These are phyloP conservation scores for Ottelia alismoides DNA, from an alignment of 106 monocot genomes.

Conservation along the genomic window DNA sequence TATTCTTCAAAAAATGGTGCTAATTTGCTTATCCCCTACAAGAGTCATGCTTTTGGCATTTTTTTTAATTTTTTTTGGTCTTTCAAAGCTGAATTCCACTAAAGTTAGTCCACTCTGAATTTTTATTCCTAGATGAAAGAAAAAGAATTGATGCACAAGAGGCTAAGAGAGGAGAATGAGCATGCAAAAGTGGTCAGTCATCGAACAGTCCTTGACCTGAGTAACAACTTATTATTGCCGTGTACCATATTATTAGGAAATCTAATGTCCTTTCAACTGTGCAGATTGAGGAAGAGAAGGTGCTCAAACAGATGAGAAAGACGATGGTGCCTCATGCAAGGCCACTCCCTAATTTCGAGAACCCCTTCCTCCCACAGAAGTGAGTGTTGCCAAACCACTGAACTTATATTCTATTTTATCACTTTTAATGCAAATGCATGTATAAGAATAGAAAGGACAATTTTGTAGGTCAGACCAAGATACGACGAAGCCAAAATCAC, in stretches of 20 bases:
- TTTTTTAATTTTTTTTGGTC: not conserved
- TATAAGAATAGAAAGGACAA: not conserved
- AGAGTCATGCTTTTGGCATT: too few species aligned
- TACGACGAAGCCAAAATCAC: slow-evolving; percentile 53
- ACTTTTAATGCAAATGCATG: not conserved
- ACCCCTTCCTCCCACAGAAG: slow-evolving; percentile 79
- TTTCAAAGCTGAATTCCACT: not conserved
- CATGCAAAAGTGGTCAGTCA: slow-evolving; percentile 40
- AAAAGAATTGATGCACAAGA: slow-evolving; percentile 64
- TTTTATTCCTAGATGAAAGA: slow-evolving; percentile 50
- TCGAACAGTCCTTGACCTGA: not conserved
- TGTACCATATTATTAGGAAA: not conserved
- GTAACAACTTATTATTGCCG: not conserved
- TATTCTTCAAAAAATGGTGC: not conserved
- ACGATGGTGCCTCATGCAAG: slow-evolving; percentile 85
- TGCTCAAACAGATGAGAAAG: slow-evolving; percentile 72
- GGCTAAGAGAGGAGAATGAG: slow-evolving; percentile 81
- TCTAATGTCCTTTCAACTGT: not conserved
- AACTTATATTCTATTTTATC: not conserved
- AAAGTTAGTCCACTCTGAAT: too few species aligned
- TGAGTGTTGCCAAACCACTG: slow-evolving; percentile 9
- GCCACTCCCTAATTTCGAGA: slow-evolving; percentile 60
- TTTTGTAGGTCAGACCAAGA: slow-evolving; percentile 36
- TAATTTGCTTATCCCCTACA: too few species aligned
- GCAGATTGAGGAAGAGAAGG: slow-evolving; percentile 86